Evolutionary conservation across 805 yeast genomes (phyloP).

Genomic region (Teunomyces lycoperdinae): DNA sequence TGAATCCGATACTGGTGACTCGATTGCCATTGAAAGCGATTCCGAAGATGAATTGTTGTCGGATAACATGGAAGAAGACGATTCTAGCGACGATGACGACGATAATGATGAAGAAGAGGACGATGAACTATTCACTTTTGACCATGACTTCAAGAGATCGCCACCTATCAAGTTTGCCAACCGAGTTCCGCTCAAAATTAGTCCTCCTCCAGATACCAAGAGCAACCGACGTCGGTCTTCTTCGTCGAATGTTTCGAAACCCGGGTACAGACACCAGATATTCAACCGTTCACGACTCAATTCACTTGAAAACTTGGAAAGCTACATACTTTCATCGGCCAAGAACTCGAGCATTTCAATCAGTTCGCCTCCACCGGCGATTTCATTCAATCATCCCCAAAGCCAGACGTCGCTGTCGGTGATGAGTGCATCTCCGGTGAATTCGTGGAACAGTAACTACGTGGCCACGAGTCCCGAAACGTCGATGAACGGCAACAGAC

Average conservation of each 20-base stretch:
- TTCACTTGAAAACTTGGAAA: constrained; percentile 42
- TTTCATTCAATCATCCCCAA: constrained; percentile 4
- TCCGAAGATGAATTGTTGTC: constrained; percentile 31
- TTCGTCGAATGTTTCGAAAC: constrained; percentile 21
- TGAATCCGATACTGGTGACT: constrained; percentile 19
- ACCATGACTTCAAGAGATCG: constrained; percentile 22
- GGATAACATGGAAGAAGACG: constrained; percentile 35
- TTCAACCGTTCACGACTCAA: constrained; percentile 40
- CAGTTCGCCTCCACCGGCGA: constrained; percentile 31
- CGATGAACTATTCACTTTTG: constrained; percentile 24
- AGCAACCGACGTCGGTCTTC: constrained; percentile 26
- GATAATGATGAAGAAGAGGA: constrained; percentile 25
- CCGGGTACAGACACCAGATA: constrained; percentile 26
- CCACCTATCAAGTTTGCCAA: constrained; percentile 43
- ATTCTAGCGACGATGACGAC: constrained; percentile 41
- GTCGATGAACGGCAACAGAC: constrained; percentile 13
- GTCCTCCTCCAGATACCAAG: constrained; percentile 33
- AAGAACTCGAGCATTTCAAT: constrained; percentile 33
- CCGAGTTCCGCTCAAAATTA: constrained; percentile 37
- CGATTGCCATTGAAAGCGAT: constrained; percentile 28
- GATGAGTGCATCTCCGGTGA: constrained; percentile 22
- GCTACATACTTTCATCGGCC: constrained; percentile 40
- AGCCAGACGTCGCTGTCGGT: constrained; percentile 9
- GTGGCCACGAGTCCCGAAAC: constrained; percentile 11
- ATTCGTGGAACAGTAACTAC: constrained; percentile 20